Evolutionary conservation across 179 eudicot species (phyloP), one percentile per base, ranked within the genome.

Genomic region (Camellia oleifera): DNA sequence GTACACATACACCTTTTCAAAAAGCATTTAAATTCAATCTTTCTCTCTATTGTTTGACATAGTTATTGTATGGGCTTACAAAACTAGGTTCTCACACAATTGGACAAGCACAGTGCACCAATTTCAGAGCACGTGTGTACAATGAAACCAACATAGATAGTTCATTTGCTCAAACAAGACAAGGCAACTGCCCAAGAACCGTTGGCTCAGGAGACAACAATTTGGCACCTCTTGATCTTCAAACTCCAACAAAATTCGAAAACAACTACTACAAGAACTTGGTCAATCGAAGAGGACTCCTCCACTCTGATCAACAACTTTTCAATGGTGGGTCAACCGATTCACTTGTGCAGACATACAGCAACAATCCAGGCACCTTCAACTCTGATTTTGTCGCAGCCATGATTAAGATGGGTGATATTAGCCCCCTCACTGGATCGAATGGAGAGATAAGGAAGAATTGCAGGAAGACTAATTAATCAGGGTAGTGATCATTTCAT

Each of bases 101-200:
- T 18, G 96, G 96, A 20, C 90, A 83, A 75, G 92, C 94, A 76
- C 72, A 90, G 74, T 91, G 92, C 82, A 69, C 72, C 14, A 80
- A 15, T 60, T 89, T 86, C 80, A 77, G 89, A 54, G 53, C 84
- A 13, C 85, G 87, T 45, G 60, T 89, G 46, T 86, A 88, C 88
- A 86, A 91, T 23, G 92, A 91, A 8, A 81, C 81, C 40, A 83
- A 81, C 79, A 84, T 91, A 0, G 86, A 91, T 52, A 12, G 83
- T 10, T 53, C 85, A 50, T 87, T 91, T 3, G 89, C 87, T 0
- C 15, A 65, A 15, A 58, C 71, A 65, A 79, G 82, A 60, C 69
- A 61, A 12, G 42, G 82, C 3, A 77, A n/a, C 45, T 91, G 94
- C 75, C 94, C 94, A 0, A 74, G 78, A 17, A 58, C 84, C 0